These are phyloP conservation scores for Allium fistulosum DNA, from an alignment of 106 monocot genomes.

Conservation along the genomic window DNA sequence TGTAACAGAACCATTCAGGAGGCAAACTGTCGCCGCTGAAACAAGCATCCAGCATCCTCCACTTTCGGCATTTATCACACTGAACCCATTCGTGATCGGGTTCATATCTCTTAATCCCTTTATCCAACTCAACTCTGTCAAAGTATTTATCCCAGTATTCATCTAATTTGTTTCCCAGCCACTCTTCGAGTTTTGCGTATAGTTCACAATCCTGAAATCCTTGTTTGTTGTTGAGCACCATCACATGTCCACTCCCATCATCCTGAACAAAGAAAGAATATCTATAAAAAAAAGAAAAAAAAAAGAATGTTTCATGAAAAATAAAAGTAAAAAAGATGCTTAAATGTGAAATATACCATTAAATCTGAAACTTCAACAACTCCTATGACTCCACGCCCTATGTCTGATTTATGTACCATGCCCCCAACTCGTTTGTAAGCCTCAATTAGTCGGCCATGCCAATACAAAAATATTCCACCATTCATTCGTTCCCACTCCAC, in stretches of 20 bases:
- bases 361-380: constrained; percentile 58
- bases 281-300: background rate
- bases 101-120: constrained; percentile 17
- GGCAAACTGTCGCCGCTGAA: constrained; percentile 39
- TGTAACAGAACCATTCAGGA: constrained; percentile 63
- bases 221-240: constrained; percentile 75
- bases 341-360: constrained; percentile 30
- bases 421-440: constrained; percentile 83
- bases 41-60: constrained; percentile 39
- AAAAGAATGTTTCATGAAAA: background rate
- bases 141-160: constrained; percentile 70
- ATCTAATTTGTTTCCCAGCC: constrained; percentile 45
- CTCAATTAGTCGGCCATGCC: constrained; percentile 91
- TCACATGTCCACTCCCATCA: constrained; percentile 32
- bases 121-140: constrained; percentile 42
- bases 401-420: constrained; percentile 57
- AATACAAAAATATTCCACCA: constrained; percentile 73
- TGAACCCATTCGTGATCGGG: constrained; percentile 78
- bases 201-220: constrained; percentile 82
- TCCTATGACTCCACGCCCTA: constrained; percentile 70
- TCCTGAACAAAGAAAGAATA: constrained; percentile 19
- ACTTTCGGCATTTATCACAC: constrained; percentile 76
- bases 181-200: constrained; percentile 64
- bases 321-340: background rate
- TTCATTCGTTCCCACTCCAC: constrained; percentile 58